These are phyloP conservation scores for Brasenia schreberi DNA, from an alignment of 164 flowering plant species.

Conservation along the genomic window DNA sequence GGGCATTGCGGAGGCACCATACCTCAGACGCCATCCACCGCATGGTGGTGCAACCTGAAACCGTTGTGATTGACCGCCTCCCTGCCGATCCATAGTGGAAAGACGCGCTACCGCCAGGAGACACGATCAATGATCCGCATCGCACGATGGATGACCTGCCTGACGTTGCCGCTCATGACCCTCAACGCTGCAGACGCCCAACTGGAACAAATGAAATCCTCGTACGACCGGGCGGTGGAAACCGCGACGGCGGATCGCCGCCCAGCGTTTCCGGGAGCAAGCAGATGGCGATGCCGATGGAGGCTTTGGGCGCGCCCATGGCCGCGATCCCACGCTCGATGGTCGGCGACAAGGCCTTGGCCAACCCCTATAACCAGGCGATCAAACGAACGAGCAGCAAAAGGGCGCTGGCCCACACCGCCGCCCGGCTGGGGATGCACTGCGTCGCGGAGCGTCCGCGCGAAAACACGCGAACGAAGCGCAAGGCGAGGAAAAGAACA, in stretches of 20 bases:
- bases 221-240: background rate
- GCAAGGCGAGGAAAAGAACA: background rate
- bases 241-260: background rate
- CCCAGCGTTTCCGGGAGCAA: background rate
- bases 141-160: no score
- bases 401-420: background rate
- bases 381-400: background rate
- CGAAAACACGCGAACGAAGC: background rate
- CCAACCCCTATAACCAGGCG: background rate
- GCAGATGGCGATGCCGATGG: background rate
- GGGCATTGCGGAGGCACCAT: no score
- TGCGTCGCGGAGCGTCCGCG: background rate
- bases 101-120: no score
- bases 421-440: background rate
- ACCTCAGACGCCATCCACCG: no score
- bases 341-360: background rate
- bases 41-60: no score
- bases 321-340: background rate
- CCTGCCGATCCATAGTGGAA: no score
- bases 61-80: no score
- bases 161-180: no score
- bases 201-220: no score
- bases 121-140: no score
- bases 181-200: no score
- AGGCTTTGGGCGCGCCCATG: background rate